These are phyloP conservation scores for Limonium bicolor DNA, from an alignment of 148 eudicot species.

Conservation along the genomic window DNA sequence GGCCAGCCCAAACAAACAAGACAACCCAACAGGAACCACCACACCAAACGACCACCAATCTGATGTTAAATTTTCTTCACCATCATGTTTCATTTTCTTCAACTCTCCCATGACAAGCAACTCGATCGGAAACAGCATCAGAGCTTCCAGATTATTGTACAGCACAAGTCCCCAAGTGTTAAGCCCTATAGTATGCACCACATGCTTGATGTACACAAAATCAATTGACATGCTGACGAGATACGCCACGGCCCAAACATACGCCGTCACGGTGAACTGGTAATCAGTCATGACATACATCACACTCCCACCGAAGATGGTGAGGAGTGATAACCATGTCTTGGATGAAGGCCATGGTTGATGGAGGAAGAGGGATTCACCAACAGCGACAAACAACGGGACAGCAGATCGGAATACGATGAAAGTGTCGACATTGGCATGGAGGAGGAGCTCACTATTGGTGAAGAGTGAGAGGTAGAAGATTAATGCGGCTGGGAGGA, in stretches of 20 bases:
- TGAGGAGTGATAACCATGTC: conserved; percentile 73
- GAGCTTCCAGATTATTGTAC: conserved; percentile 90
- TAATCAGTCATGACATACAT: conserved; percentile 79
- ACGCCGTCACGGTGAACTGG: conserved; percentile 79
- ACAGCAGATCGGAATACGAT: conserved; percentile 84
- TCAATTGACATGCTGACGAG: conserved; percentile 84
- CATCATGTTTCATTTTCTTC: conserved; percentile 77
- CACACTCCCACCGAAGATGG: conserved; percentile 78
- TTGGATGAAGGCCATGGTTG: conserved; percentile 86
- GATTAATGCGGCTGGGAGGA: conserved; percentile 76
- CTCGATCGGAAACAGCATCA: conserved; percentile 70
- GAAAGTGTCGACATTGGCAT: conserved; percentile 87
- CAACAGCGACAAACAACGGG: conserved; percentile 84
- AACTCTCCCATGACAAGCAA: conserved; percentile 82
- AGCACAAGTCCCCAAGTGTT: conserved; percentile 95
- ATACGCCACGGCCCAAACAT: conserved; percentile 83
- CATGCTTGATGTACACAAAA: conserved; percentile 93
- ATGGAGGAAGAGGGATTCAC: conserved; percentile 71
- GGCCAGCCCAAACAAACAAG: conserved; percentile 76
- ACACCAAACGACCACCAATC: conserved; percentile 69
- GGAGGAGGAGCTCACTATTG: conserved; percentile 88
- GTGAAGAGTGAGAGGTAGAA: conserved; percentile 93
- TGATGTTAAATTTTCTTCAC: conserved; percentile 49
- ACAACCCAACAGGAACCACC: conserved; percentile 69
- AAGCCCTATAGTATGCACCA: conserved; percentile 83